These are phyloP conservation scores for Globisporangium irregulare DNA, from an alignment of 352 stramenopile species.

Conservation along the genomic window DNA sequence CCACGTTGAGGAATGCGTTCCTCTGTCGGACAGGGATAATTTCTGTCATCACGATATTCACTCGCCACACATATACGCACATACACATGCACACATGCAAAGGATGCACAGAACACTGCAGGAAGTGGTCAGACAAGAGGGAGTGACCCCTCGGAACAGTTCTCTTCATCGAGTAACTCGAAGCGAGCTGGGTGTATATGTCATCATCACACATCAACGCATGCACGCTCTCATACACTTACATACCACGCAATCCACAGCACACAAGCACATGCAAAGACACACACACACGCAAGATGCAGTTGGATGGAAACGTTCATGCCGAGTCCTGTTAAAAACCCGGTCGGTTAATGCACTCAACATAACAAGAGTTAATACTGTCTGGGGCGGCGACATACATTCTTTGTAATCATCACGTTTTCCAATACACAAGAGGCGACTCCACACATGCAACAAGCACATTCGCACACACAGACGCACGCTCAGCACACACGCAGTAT, in stretches of 20 bases:
- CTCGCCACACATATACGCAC: constrained; percentile 9
- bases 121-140: constrained; percentile 84
- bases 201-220: constrained; percentile 79
- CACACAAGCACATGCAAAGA: constrained; percentile 7
- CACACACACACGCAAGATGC: constrained; percentile 12
- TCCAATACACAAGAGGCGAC: constrained; percentile 16
- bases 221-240: not conserved
- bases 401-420: constrained; percentile 86
- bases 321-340: constrained; percentile 80
- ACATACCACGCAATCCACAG: constrained; percentile 22
- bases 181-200: constrained; percentile 88
- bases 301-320: constrained; percentile 69
- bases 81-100: constrained; percentile 12
- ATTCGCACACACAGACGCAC: constrained; percentile 10
- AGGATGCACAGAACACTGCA: constrained; percentile 8
- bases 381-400: constrained; percentile 89
- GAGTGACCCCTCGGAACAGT: constrained; percentile 86
- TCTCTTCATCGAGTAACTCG: constrained; percentile 88
- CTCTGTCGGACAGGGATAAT: constrained; percentile 89
- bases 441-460: constrained; percentile 14
- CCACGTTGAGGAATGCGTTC: constrained; percentile 82
- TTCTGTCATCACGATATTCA: constrained; percentile 77
- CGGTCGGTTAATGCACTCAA: constrained; percentile 80
- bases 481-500: constrained; percentile 8
- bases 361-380: constrained; percentile 77